Evolutionary conservation across 23 red algal genomes (phyloP).

Genomic region (Gracilaria caudata): DNA sequence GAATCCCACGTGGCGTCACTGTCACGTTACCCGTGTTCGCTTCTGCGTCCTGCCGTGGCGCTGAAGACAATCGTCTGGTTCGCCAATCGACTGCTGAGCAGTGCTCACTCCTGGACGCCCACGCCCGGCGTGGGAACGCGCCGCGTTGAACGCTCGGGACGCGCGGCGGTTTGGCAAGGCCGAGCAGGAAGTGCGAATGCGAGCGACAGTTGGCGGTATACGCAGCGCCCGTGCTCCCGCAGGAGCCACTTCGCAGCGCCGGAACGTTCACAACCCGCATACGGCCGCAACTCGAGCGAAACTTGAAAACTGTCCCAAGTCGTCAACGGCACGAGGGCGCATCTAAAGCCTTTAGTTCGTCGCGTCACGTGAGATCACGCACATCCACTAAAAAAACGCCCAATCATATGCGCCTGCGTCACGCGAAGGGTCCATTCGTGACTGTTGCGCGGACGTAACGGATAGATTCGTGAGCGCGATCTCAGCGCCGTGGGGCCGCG

Average conservation of each 20-base stretch:
- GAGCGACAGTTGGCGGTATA: not conserved
- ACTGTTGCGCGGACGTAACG: not conserved
- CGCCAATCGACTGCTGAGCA: too few species aligned
- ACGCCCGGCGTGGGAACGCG: too few species aligned
- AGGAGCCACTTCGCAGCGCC: too few species aligned
- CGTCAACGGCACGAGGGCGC: not conserved
- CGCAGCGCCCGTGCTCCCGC: too few species aligned
- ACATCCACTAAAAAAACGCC: not conserved
- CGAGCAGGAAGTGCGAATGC: too few species aligned
- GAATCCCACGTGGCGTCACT: not conserved
- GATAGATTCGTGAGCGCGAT: slow-evolving; percentile 1
- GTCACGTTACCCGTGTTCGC: not conserved
- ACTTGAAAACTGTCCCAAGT: not conserved
- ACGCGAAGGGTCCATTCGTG: not conserved
- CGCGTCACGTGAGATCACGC: slow-evolving; percentile 13
- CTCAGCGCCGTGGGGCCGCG: slow-evolving; percentile 10
- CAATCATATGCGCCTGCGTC: not conserved
- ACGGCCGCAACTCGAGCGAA: too few species aligned
- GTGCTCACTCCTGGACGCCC: too few species aligned
- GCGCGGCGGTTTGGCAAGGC: too few species aligned
- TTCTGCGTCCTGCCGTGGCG: not conserved
- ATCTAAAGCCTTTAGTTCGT: not conserved
- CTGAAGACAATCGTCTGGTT: too few species aligned
- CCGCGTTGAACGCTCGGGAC: too few species aligned
- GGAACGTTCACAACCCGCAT: not conserved